These are phyloP conservation scores for Magnolia kwangsiensis DNA, from an alignment of 164 flowering plant genomes.

Conservation along the genomic window DNA sequence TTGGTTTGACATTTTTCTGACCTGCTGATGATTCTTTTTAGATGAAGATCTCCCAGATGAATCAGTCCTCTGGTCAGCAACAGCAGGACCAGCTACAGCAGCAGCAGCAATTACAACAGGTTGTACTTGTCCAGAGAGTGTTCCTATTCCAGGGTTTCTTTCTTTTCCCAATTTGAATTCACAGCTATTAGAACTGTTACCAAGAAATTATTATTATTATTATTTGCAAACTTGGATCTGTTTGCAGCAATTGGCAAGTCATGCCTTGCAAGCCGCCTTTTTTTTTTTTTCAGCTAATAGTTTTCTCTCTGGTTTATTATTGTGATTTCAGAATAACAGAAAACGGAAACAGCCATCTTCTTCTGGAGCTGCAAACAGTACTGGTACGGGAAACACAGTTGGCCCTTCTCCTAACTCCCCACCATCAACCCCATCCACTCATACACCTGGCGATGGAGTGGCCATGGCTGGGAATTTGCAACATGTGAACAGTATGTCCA, in stretches of 20 bases:
- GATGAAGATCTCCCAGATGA: conserved; percentile 20
- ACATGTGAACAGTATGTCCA: conserved; percentile 54
- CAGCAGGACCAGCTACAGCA: conserved; percentile 76
- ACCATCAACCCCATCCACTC: conserved; percentile 61
- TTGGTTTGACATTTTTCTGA: conserved; percentile 3
- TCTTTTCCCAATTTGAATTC: not conserved
- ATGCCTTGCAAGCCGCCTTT: not conserved
- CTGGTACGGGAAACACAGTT: conserved; percentile 75
- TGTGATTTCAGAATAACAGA: conserved; percentile 48
- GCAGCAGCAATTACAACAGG: conserved; percentile 55
- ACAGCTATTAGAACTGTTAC: not conserved
- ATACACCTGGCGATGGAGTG: conserved; percentile 76
- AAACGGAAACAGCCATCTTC: conserved; percentile 75
- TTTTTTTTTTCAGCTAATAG: not conserved
- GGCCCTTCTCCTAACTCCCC: conserved; percentile 81
- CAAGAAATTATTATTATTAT: not conserved
- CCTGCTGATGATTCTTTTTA: not conserved
- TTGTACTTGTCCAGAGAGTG: conserved; percentile 18
- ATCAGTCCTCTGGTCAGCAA: conserved; percentile 26
- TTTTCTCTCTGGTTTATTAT: not conserved
- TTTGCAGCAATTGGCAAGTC: not conserved
- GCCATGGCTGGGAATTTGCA: conserved; percentile 47
- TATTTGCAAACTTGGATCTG: not conserved
- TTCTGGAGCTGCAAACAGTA: conserved; percentile 83
- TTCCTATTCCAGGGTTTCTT: not conserved